Base-by-base conservation (phyloP, 1,284 basidiomycete species). In the Takashimella tepidaria region DNA sequence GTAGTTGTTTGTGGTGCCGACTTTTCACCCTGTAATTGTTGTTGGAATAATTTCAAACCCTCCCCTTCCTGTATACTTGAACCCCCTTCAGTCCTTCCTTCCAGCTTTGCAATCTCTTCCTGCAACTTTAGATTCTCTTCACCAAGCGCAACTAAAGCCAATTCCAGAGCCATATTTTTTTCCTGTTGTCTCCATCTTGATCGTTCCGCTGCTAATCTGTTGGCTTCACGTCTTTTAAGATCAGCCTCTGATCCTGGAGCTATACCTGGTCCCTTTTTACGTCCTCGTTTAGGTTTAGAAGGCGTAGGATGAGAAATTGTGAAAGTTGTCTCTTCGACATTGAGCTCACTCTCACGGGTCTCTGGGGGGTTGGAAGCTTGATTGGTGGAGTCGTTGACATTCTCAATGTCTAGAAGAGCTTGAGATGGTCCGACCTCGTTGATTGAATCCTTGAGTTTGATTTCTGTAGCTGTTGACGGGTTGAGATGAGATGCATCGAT, bases 181-280 rank as follows among this genome's bases (percentile, higher is more conserved):
- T 73, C 70, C 8, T 62, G 56, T 43, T 67, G 65, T 8, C 74
- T 58, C 0, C 59, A 57, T 4, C 74, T 61, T 2, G 68, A 71
- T 16, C 73, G 63, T 54, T 74, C 72, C 5, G 74, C 74, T 2
- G 74, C 74, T 3, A 74, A 61, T 25, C 74, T 66, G 47, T 76
- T 76, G 10, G 74, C 73, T 58, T 76, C 74, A 40, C 66, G 58
- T 19, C 74, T 61, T 3, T 64, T 46, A 25, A 64, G 61, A 52
- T 74, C 70, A 16, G 62, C 68, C 2, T 59, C 49, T 12, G 64
- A 65, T 3, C 62, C 60, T 1, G 55, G 59, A 1, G 52, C 53
- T 13, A 21, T 31, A 23, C 8, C 45, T 31, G 37, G 12, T 16
- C 31, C 31, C 31, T 37, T 37, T 16, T 37, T 37, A 16, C 31